Conservation (phyloP, 2,329 filamentous ascomycete genomes). For the Penicillium sp. region DNA sequence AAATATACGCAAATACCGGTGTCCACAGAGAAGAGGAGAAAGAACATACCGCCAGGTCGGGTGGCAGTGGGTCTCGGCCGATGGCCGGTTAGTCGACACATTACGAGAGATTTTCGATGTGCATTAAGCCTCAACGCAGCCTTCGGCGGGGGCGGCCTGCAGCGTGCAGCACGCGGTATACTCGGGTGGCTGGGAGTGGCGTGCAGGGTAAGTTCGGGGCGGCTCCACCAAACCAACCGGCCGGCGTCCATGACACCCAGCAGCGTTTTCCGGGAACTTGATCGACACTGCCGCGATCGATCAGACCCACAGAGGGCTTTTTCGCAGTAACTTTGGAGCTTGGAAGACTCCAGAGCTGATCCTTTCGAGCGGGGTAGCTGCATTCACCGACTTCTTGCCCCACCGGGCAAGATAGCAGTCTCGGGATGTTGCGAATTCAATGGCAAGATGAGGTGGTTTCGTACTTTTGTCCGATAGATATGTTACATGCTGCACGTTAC, state of each 20-base stretch:
- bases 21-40: not conserved
- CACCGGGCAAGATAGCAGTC: not conserved
- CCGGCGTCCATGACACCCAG: not conserved
- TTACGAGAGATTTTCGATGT: not conserved
- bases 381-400: not conserved
- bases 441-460: not conserved
- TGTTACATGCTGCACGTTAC: not conserved
- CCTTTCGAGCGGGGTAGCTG: not conserved
- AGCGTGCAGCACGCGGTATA: not conserved
- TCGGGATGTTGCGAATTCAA: not conserved
- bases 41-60: not conserved
- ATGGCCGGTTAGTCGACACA: not conserved
- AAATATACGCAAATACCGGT: not conserved
- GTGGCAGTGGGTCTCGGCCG: slow-evolving; percentile 1
- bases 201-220: not conserved
- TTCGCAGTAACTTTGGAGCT: not conserved
- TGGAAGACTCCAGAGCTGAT: not conserved
- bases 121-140: not conserved
- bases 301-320: not conserved
- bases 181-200: not conserved
- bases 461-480: not conserved
- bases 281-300: slow-evolving; percentile 5
- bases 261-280: not conserved
- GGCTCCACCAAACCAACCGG: not conserved
- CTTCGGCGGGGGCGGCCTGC: not conserved